Evolutionary conservation across 129 eudicot genomes (phyloP).

Genomic region (Sambucus nigra): DNA sequence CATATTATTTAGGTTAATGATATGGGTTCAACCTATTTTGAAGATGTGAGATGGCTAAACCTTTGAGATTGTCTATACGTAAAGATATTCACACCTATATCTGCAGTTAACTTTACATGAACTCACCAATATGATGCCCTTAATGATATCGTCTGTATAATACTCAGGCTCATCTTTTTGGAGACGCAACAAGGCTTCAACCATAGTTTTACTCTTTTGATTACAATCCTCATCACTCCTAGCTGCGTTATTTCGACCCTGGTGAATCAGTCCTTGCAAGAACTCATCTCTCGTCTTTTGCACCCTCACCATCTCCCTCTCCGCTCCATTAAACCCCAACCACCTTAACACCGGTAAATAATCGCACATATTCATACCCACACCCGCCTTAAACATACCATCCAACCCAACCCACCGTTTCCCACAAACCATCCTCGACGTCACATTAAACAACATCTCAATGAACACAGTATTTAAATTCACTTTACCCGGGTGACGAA

Average conservation of each 20-base stretch:
- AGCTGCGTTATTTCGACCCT: not conserved
- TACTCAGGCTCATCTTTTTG: slow-evolving; percentile 13
- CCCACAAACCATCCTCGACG: slow-evolving; percentile 8
- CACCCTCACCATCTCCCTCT: not conserved
- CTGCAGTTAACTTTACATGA: too few relatives aligned
- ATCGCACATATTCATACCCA: not conserved
- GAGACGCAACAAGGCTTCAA: slow-evolving; percentile 1
- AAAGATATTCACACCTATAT: too few relatives aligned
- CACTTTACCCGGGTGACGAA: not conserved
- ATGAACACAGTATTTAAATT: not conserved
- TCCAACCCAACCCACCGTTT: not conserved
- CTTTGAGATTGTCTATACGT: not conserved
- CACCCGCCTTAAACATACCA: not conserved
- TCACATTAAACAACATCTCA: not conserved
- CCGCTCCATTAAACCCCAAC: slow-evolving; percentile 6
- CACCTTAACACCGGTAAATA: slow-evolving; percentile 2
- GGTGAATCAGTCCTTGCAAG: slow-evolving; percentile 2
- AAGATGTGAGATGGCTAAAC: not conserved
- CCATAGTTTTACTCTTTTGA: slow-evolving; percentile 1
- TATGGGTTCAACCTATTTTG: not conserved
- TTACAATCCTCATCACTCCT: not conserved
- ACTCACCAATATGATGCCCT: slow-evolving; percentile 11
- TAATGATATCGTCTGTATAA: slow-evolving; percentile 9
- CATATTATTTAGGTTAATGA: too few relatives aligned
- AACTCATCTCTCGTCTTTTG: slow-evolving; percentile 2